phyloP scores from a whole-genome alignment of 768 basidiomycete genomes.

The Mycena sanguinolenta region DNA sequence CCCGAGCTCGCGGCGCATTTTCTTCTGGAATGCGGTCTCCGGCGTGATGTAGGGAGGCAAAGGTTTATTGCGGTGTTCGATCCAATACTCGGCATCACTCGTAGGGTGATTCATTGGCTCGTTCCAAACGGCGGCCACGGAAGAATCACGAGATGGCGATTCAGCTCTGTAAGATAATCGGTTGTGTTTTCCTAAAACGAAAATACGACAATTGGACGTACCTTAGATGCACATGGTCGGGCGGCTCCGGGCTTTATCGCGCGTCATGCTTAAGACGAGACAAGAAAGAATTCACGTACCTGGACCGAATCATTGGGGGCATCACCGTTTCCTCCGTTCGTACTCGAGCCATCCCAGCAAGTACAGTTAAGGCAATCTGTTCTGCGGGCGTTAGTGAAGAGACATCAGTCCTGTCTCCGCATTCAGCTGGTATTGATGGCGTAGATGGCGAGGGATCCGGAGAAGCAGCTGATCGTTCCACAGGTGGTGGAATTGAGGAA shows the following conservation, averaged over 20 bases:
- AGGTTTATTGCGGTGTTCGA: not conserved
- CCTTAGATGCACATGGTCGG: not conserved
- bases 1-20: not conserved
- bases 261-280: not conserved
- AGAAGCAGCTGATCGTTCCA: not conserved
- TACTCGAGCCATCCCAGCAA: not conserved
- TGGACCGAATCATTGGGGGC: not conserved
- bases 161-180: not conserved
- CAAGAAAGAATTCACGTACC: not conserved
- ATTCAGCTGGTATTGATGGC: not conserved
- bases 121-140: not conserved
- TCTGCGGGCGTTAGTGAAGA: not conserved
- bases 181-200: not conserved
- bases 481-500: not conserved
- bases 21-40: not conserved
- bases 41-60: not conserved
- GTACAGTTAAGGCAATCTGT: not conserved
- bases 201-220: not conserved
- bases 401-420: not conserved
- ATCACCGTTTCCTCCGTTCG: not conserved
- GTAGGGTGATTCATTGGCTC: not conserved
- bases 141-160: not conserved
- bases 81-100: too few species aligned
- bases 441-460: not conserved
- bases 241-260: not conserved